Percentiles rank a stretch among this genome's conserved stretches.
phyloP scores from a whole-genome alignment of 1,284 basidiomycete species.

The Papiliotrema fonsecae region DNA sequence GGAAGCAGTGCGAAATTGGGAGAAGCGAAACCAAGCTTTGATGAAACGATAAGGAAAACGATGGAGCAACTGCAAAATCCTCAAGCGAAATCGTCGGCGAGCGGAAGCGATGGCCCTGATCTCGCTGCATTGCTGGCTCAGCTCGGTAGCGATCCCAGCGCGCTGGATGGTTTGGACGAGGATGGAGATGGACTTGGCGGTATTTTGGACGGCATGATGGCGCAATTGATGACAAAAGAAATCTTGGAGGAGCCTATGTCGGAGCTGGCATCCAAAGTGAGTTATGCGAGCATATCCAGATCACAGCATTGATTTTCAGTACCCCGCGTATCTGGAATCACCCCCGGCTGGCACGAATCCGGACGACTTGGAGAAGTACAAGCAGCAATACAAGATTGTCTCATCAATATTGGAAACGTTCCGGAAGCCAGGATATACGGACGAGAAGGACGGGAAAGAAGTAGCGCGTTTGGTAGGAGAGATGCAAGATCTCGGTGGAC shows the following conservation, averaged over 20 bases:
- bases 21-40: conserved; percentile 55
- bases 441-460: conserved; percentile 54
- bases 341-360: conserved; percentile 55
- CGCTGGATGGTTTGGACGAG: conserved; percentile 49
- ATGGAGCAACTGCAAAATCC: conserved; percentile 69
- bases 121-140: conserved; percentile 31
- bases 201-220: conserved; percentile 87
- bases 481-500: conserved; percentile 63
- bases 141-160: conserved; percentile 52
- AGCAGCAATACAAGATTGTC: conserved; percentile 63
- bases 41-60: conserved; percentile 69
- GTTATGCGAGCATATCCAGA: conserved; percentile 3
- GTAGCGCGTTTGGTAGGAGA: conserved; percentile 30
- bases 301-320: conserved; percentile 61
- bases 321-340: conserved; percentile 68
- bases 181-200: conserved; percentile 66
- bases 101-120: conserved; percentile 21
- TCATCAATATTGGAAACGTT: conserved; percentile 68
- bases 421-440: conserved; percentile 62
- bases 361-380: conserved; percentile 66
- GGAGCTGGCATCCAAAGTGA: conserved; percentile 77
- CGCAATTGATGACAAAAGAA: conserved; percentile 88
- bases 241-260: conserved; percentile 87
- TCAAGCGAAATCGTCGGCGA: conserved; percentile 34
- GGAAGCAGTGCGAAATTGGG: neutral